Evolutionary conservation across 768 basidiomycete species (phyloP).

Genomic region (Sistotremastrum suecicum): DNA sequence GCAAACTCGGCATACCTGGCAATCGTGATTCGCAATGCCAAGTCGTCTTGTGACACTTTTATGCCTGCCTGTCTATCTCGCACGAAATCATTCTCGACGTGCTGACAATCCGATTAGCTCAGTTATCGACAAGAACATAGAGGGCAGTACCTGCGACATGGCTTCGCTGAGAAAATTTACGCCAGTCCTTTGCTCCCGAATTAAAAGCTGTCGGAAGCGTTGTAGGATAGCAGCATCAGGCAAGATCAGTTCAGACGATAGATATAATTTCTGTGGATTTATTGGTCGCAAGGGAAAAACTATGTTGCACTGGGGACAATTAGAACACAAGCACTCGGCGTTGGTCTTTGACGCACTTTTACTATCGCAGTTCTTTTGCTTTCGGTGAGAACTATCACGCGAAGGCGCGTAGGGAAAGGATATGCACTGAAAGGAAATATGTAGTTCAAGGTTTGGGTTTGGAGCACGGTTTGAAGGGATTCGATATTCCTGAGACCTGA

Average conservation of each 20-base stretch:
- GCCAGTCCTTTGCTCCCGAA: conserved; percentile 46
- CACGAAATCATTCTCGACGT: conserved; percentile 68
- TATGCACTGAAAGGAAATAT: conserved; percentile 65
- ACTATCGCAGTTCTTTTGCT: conserved; percentile 64
- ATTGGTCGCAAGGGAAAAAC: conserved; percentile 30
- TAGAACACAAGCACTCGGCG: neutral
- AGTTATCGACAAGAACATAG: neutral
- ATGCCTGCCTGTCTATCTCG: conserved; percentile 23
- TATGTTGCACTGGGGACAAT: conserved; percentile 37
- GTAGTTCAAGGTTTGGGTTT: conserved; percentile 54
- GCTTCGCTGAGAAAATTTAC: conserved; percentile 28
- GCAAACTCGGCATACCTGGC: conserved; percentile 37
- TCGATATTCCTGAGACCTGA: conserved; percentile 51
- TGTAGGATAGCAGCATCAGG: conserved; percentile 35
- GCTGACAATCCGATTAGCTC: conserved; percentile 22
- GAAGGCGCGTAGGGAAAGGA: conserved; percentile 59
- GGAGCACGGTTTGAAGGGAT: conserved; percentile 49
- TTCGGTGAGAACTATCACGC: conserved; percentile 44
- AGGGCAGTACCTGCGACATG: conserved; percentile 39
- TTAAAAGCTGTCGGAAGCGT: conserved; percentile 43
- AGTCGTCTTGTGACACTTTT: conserved; percentile 38
- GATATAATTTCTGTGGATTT: conserved; percentile 29
- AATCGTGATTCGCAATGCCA: conserved; percentile 53
- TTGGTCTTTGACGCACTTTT: conserved; percentile 28
- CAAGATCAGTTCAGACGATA: conserved; percentile 23